Base-by-base conservation (phyloP, 768 basidiomycete species). In the Steccherinum ochraceum region DNA sequence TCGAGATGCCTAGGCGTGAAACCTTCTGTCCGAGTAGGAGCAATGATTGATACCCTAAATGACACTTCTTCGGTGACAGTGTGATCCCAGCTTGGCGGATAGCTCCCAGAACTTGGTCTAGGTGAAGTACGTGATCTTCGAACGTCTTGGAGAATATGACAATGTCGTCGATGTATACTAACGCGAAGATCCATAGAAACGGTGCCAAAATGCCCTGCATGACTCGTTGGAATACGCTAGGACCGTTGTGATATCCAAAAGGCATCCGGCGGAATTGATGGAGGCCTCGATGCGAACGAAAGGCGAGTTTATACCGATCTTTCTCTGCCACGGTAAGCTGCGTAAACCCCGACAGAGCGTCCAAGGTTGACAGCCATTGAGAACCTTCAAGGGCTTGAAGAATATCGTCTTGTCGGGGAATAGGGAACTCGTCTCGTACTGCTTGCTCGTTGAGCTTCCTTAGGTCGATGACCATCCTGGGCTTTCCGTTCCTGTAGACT, bases 1-100 rank as follows among this genome's bases (percentile, higher is more conserved):
- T n/a, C n/a, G n/a, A n/a, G n/a, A n/a, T n/a, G n/a, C n/a, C n/a
- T n/a, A n/a, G n/a, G n/a, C n/a, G n/a, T n/a, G n/a, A 74, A 0
- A 72, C 70, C 47, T 71, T 71, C 41, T 73, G 72, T 3, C 72
- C 72, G 4, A 73, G 56, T n/a, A n/a, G n/a, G n/a, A n/a, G n/a
- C n/a, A n/a, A n/a, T n/a, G n/a, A n/a, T n/a, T n/a, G n/a, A n/a
- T n/a, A n/a, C n/a, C n/a, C n/a, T n/a, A n/a, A n/a, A n/a, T n/a
- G n/a, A n/a, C n/a, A n/a, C n/a, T n/a, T n/a, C n/a, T n/a, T n/a
- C n/a, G n/a, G n/a, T n/a, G n/a, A n/a, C n/a, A n/a, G n/a, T n/a
- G n/a, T n/a, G n/a, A n/a, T n/a, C n/a, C n/a, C n/a, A n/a, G n/a
- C n/a, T n/a, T n/a, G n/a, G n/a, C n/a, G n/a, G 1, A 60, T 50